These are phyloP conservation scores for Deinandra increscens DNA, from an alignment of 129 eudicot genomes.

Conservation along the genomic window DNA sequence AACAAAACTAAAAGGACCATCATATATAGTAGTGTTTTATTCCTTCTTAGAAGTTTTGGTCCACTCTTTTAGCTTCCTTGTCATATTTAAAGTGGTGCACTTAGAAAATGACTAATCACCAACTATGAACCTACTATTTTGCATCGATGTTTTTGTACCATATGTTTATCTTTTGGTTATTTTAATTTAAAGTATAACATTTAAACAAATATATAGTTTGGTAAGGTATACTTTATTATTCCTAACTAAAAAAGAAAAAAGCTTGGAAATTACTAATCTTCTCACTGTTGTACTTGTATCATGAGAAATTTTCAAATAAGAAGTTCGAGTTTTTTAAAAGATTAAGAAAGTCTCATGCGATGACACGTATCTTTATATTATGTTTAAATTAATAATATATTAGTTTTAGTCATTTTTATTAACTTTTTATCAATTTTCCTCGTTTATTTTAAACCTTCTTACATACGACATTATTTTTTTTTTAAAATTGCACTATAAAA, in stretches of 20 bases:
- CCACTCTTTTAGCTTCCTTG: not conserved
- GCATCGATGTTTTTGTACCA: not conserved
- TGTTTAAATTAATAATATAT: too few relatives aligned
- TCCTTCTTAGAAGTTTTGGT: not conserved
- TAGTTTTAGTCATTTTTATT: too few relatives aligned
- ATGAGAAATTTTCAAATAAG: too few relatives aligned
- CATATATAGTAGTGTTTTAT: not conserved
- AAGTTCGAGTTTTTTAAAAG: too few relatives aligned
- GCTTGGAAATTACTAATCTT: not conserved
- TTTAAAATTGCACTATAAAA: too few relatives aligned
- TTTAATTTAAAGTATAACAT: not conserved
- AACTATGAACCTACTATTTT: conserved; percentile 21
- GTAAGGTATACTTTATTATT: not conserved
- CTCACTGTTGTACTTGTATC: too few relatives aligned
- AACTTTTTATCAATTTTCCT: too few relatives aligned
- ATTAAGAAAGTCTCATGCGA: too few relatives aligned
- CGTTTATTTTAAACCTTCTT: too few relatives aligned
- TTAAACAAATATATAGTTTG: not conserved
- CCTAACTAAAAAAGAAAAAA: not conserved
- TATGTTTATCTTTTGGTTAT: not conserved
- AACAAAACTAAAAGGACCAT: not conserved
- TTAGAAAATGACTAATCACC: conserved; percentile 17
- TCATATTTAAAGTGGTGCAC: not conserved
- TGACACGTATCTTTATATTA: too few relatives aligned
- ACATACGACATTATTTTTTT: too few relatives aligned